Conservation (phyloP, 2,329 filamentous ascomycete genomes). For the Albifimbria verrucaria region DNA sequence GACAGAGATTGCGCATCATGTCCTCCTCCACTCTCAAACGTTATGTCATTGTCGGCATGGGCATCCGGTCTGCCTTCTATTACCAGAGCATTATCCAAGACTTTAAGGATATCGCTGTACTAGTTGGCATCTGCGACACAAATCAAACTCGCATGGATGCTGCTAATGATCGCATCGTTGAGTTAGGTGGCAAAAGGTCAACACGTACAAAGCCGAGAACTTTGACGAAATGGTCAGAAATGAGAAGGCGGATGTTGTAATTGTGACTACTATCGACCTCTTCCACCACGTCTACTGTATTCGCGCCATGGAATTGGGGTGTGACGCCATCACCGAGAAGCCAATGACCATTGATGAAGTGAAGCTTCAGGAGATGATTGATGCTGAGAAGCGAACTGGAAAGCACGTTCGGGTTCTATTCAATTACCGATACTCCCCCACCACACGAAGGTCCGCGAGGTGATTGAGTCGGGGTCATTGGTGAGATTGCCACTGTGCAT, state of each 20-base stretch:
- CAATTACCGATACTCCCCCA: conserved; percentile 50
- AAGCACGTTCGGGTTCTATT: conserved; percentile 43
- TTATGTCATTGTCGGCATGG: conserved; percentile 40
- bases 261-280: conserved; percentile 47
- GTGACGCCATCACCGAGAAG: conserved; percentile 48
- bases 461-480: conserved; percentile 41
- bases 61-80: conserved; percentile 41
- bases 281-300: conserved; percentile 45
- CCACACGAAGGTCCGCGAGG: conserved; percentile 45
- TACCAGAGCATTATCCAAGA: conserved; percentile 39
- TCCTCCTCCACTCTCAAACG: conserved; percentile 10
- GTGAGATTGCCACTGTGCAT: conserved; percentile 41
- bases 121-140: conserved; percentile 43
- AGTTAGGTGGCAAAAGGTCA: conserved; percentile 31
- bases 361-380: conserved; percentile 40
- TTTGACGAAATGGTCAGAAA: conserved; percentile 45
- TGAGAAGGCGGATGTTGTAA: conserved; percentile 42
- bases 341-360: conserved; percentile 49
- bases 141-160: conserved; percentile 42
- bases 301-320: conserved; percentile 43
- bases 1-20: too few species aligned
- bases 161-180: conserved; percentile 33
- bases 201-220: conserved; percentile 39
- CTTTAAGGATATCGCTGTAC: conserved; percentile 30
- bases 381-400: conserved; percentile 40